Conservation (phyloP, 768 basidiomycete species). For the Lyophyllum shimeji region DNA sequence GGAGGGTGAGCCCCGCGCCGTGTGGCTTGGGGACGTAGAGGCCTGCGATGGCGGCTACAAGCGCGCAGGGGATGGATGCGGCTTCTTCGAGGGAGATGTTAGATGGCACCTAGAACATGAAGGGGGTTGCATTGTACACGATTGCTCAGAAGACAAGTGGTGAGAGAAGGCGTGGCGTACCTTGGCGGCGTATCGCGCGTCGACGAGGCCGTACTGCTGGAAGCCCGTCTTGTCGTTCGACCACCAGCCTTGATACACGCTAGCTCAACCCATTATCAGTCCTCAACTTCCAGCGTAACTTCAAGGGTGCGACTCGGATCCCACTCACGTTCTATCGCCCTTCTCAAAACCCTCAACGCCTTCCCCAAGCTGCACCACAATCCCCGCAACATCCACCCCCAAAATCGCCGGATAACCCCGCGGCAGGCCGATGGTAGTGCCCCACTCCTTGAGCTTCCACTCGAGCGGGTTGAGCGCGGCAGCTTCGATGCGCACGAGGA, state of each 20-base stretch:
- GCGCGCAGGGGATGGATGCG: constrained; percentile 31
- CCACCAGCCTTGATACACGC: constrained; percentile 10
- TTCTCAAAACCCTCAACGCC: constrained; percentile 47
- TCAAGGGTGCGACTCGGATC: too few relatives aligned
- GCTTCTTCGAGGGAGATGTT: constrained; percentile 37
- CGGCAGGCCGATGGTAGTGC: constrained; percentile 28
- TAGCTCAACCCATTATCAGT: not conserved
- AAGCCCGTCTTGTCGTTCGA: constrained; percentile 15
- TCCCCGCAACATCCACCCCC: constrained; percentile 51
- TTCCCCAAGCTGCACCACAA: constrained; percentile 49
- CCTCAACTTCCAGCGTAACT: too few relatives aligned
- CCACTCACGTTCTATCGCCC: constrained; percentile 53
- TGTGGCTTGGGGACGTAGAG: constrained; percentile 27
- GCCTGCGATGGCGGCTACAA: constrained; percentile 28
- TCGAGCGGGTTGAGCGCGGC: constrained; percentile 50
- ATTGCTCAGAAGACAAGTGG: constrained; percentile 18
- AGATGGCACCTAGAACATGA: constrained; percentile 36
- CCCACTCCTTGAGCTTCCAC: constrained; percentile 46
- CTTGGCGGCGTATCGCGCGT: constrained; percentile 18
- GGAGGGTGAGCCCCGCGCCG: constrained; percentile 21
- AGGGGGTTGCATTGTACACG: too few relatives aligned
- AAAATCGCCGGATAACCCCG: constrained; percentile 49
- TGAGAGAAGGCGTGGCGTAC: constrained; percentile 24
- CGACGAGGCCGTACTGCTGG: constrained; percentile 26
- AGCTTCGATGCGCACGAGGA: constrained; percentile 38